phyloP scores from a whole-genome alignment of 2,329 filamentous ascomycete species.

The Botryotinia convoluta region DNA sequence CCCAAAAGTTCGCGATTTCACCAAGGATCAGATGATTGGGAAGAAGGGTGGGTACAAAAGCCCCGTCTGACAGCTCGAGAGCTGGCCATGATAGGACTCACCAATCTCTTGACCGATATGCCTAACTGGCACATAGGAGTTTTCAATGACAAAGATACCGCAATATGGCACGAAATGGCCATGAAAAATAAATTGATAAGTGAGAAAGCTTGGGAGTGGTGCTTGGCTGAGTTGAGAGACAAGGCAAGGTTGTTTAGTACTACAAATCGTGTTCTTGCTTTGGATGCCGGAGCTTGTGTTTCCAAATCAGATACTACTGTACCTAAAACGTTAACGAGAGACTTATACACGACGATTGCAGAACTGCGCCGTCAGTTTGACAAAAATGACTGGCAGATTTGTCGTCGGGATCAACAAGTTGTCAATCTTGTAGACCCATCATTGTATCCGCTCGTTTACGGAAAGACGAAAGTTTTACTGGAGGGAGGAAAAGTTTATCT shows the following conservation, averaged over 20 bases:
- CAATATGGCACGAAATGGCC: not conserved
- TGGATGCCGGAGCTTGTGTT: not conserved
- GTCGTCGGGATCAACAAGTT: not conserved
- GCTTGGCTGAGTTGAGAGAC: not conserved
- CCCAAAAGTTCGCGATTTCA: not conserved
- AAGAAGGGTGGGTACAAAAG: not conserved
- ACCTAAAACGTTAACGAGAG: not conserved
- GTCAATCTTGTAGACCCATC: not conserved
- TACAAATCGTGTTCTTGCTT: not conserved
- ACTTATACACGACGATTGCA: not conserved
- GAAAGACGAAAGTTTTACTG: not conserved
- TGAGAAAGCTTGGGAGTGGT: not conserved
- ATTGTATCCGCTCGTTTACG: not conserved
- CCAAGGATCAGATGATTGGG: not conserved
- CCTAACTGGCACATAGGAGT: not conserved
- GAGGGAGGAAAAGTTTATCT: not conserved
- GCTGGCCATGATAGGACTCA: not conserved
- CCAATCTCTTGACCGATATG: not conserved
- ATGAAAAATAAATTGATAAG: not conserved
- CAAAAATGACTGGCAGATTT: not conserved
- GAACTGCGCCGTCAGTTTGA: not conserved
- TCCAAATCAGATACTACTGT: not conserved
- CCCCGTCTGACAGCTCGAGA: not conserved
- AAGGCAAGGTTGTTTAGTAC: not conserved
- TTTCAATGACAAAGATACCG: not conserved